These are phyloP conservation scores for Didymella lethalis DNA, from an alignment of 2,329 filamentous ascomycete genomes.

Conservation along the genomic window DNA sequence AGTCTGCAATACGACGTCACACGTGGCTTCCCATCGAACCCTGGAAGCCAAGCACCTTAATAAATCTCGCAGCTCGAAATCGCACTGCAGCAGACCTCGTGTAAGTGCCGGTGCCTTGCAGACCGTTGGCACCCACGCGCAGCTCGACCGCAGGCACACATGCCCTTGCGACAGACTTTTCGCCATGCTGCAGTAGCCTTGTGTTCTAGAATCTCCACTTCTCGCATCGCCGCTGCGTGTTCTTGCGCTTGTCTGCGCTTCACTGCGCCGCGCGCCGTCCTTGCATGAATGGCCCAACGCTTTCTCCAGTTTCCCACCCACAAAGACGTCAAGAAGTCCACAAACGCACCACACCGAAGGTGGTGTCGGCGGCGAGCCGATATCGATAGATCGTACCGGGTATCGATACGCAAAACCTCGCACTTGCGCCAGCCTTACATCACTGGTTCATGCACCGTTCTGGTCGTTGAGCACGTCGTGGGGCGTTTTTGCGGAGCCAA, in stretches of 20 bases:
- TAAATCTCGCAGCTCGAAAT: background rate
- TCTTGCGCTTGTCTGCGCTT: background rate
- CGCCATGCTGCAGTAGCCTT: constrained; percentile 19
- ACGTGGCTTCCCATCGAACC: constrained; percentile 11
- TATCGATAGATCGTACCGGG: constrained; percentile 18
- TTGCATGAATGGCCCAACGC: constrained; percentile 17
- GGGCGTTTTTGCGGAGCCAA: constrained; percentile 6
- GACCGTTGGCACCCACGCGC: constrained; percentile 14
- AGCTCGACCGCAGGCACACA: constrained; percentile 3
- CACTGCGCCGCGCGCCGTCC: constrained; percentile 7
- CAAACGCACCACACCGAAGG: background rate
- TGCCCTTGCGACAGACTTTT: constrained; percentile 18
- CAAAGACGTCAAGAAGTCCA: constrained; percentile 10
- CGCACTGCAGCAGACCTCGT: constrained; percentile 2
- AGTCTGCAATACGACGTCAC: background rate
- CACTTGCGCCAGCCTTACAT: constrained; percentile 16
- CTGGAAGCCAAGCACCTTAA: constrained; percentile 6
- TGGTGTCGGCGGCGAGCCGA: constrained; percentile 18
- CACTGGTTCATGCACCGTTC: constrained; percentile 17
- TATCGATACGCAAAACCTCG: constrained; percentile 17
- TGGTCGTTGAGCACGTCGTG: background rate
- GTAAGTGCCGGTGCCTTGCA: constrained; percentile 20
- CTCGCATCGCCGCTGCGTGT: background rate
- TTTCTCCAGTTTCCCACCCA: constrained; percentile 21
- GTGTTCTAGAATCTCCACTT: constrained; percentile 18